phyloP scores from a whole-genome alignment of 2,329 filamentous ascomycete genomes.

The Arthrobotrys conoides region DNA sequence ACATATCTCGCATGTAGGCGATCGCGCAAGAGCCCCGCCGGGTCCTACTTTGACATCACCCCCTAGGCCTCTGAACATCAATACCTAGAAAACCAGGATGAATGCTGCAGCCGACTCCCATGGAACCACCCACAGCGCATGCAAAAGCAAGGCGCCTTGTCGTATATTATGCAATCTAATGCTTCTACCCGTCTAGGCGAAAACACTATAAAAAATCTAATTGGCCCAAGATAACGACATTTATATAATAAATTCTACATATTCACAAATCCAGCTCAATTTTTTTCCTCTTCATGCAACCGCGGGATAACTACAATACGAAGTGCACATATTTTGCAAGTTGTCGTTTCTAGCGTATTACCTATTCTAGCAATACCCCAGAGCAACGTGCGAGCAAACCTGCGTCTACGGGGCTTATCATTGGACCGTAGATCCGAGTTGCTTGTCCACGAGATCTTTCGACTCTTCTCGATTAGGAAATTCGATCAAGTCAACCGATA shows the following conservation, averaged over 20 bases:
- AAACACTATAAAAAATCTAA: neutral
- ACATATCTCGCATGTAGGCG: neutral
- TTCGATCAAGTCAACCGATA: slow-evolving; percentile 2
- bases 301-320: neutral
- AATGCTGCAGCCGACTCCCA: neutral
- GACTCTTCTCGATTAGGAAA: neutral
- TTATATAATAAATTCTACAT: too few species aligned
- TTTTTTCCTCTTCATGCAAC: neutral
- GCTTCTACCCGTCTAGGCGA: neutral
- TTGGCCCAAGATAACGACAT: neutral
- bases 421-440: neutral
- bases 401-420: neutral
- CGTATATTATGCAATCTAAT: neutral
- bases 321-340: neutral
- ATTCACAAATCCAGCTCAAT: too few species aligned
- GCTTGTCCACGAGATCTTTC: neutral
- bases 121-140: neutral
- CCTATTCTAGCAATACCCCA: neutral
- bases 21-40: neutral
- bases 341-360: neutral
- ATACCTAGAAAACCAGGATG: neutral
- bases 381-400: neutral
- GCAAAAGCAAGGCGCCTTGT: neutral
- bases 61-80: neutral
- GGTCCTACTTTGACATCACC: too few species aligned